These are phyloP conservation scores for Diplogelasinospora grovesii DNA, from an alignment of 495 filamentous ascomycete genomes.

Conservation along the genomic window DNA sequence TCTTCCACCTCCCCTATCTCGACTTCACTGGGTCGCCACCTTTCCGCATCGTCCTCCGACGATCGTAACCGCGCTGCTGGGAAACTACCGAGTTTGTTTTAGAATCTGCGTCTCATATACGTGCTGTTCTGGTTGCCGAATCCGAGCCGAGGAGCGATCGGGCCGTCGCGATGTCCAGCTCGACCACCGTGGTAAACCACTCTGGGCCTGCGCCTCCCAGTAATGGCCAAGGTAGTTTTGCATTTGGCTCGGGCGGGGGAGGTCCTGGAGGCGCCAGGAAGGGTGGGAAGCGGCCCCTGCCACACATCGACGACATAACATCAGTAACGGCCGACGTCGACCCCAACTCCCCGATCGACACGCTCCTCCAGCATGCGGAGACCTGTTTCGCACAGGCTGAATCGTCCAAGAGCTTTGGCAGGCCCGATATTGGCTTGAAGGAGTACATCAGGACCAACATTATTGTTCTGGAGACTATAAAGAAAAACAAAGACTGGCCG, in stretches of 20 bases:
- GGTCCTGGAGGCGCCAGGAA: background rate
- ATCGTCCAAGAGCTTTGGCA: slow-evolving; percentile 43
- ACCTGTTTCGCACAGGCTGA: slow-evolving; percentile 43
- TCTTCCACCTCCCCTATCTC: too few species aligned
- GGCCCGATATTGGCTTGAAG: slow-evolving; percentile 44
- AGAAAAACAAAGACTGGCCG: slow-evolving; percentile 36
- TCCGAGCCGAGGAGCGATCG: too few species aligned
- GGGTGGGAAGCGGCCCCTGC: slow-evolving; percentile 40
- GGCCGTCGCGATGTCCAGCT: slow-evolving; percentile 15
- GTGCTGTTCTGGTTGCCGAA: too few species aligned
- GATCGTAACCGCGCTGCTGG: too few species aligned
- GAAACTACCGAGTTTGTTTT: too few species aligned
- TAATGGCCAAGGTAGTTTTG: slow-evolving; percentile 3
- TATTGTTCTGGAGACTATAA: slow-evolving; percentile 60
- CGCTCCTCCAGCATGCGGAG: slow-evolving; percentile 45
- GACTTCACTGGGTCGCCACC: too few species aligned
- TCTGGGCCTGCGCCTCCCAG: slow-evolving; percentile 7
- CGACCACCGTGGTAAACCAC: slow-evolving; percentile 14
- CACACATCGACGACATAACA: slow-evolving; percentile 71
- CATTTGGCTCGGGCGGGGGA: background rate
- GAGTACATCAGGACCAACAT: slow-evolving; percentile 78
- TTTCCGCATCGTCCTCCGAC: too few species aligned
- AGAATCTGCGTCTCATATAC: too few species aligned
- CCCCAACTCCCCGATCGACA: slow-evolving; percentile 39
- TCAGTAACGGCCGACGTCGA: slow-evolving; percentile 38